These are phyloP conservation scores for Tremella fuciformis DNA, from an alignment of 768 basidiomycete genomes.

Conservation along the genomic window DNA sequence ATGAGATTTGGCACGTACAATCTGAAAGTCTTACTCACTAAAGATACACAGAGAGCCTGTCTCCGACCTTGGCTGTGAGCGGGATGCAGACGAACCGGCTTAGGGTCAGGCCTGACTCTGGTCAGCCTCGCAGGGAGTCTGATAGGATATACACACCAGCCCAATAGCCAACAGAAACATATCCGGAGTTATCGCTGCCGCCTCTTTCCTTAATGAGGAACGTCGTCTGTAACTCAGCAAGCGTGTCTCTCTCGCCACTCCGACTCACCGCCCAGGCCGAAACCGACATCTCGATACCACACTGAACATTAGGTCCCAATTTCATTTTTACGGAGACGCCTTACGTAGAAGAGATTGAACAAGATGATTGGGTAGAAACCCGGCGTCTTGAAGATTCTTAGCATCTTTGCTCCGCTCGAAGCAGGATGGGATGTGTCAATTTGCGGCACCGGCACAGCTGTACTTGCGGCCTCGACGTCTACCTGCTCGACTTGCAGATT, in stretches of 20 bases:
- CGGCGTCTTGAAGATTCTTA: conserved; percentile 21
- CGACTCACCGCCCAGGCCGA: conserved; percentile 34
- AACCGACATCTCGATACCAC: conserved; percentile 47
- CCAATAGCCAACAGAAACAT: conserved; percentile 42
- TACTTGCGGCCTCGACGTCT: not conserved
- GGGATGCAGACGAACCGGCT: conserved; percentile 58
- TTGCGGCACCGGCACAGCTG: not conserved
- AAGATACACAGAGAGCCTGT: conserved; percentile 44
- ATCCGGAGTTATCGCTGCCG: conserved; percentile 19
- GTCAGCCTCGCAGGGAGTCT: not conserved
- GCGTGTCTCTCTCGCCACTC: conserved; percentile 11
- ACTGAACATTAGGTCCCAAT: not conserved
- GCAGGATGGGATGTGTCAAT: not conserved
- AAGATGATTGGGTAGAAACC: conserved; percentile 33
- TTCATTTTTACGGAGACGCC: not conserved
- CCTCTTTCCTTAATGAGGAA: conserved; percentile 19
- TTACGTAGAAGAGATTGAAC: conserved; percentile 42
- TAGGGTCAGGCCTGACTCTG: conserved; percentile 50
- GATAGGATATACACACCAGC: conserved; percentile 24
- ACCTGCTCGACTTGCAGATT: too few relatives aligned
- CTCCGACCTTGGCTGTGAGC: conserved; percentile 54
- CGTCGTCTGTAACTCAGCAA: conserved; percentile 9
- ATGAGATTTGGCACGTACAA: not conserved
- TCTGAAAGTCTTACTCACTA: conserved; percentile 28
- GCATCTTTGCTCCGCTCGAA: conserved; percentile 17